Evolutionary conservation across 495 filamentous ascomycete species (phyloP).

Genomic region (Penicillium atrosanguineum): DNA sequence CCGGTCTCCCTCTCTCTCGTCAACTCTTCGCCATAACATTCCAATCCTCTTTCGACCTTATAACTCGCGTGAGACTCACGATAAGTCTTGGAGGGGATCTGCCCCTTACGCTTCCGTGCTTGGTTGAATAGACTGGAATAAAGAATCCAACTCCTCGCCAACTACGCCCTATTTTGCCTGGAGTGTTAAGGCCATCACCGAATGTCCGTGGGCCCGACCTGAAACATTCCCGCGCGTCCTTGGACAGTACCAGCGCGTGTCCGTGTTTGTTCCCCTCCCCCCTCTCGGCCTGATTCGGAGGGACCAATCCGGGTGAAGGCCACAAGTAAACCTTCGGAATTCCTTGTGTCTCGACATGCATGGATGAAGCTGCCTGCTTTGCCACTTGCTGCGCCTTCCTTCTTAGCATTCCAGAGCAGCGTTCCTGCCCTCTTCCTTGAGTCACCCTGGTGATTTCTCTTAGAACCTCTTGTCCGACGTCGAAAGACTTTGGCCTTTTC

Average conservation of each 20-base stretch:
- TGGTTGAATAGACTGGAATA: conserved; percentile 15
- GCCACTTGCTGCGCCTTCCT: conserved; percentile 21
- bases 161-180: neutral
- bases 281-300: conserved; percentile 10
- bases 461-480: neutral
- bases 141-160: conserved; percentile 2
- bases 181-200: conserved; percentile 10
- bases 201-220: conserved; percentile 17
- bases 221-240: conserved; percentile 26
- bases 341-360: conserved; percentile 19
- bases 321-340: conserved; percentile 3
- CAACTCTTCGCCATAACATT: conserved; percentile 1
- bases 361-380: conserved; percentile 13
- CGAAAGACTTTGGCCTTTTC: neutral
- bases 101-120: conserved; percentile 26
- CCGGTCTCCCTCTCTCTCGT: neutral
- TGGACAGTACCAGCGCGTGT: conserved; percentile 2
- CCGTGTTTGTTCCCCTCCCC: conserved; percentile 26
- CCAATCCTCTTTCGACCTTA: conserved; percentile 6
- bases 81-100: conserved; percentile 17
- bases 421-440: conserved; percentile 1
- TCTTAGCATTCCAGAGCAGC: conserved; percentile 22
- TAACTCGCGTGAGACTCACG: conserved; percentile 21
- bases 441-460: neutral
- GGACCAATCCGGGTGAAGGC: neutral